phyloP scores from a whole-genome alignment of 345 rosid species.

The Sapria himalayana region DNA sequence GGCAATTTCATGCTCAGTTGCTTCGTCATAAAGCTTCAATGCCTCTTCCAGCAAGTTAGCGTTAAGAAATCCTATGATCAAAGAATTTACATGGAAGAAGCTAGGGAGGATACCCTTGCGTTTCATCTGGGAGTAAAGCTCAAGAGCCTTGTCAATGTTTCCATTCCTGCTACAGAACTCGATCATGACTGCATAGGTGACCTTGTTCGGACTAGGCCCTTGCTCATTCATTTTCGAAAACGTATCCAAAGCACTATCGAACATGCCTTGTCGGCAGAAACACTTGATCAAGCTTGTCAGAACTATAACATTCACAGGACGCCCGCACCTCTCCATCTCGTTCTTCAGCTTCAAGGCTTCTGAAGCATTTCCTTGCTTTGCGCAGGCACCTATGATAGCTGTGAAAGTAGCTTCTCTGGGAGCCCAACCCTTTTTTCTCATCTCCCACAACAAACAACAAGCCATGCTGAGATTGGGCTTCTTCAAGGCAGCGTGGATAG shows the following conservation, averaged over 20 bases:
- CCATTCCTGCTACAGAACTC: conserved; percentile 39
- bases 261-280: conserved; percentile 28
- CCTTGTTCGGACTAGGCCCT: conserved; percentile 37
- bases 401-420: conserved; percentile 28
- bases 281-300: conserved; percentile 55
- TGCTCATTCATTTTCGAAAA: conserved; percentile 30
- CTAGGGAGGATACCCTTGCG: conserved; percentile 22
- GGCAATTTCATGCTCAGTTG: conserved; percentile 27
- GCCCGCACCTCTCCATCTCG: conserved; percentile 51
- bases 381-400: conserved; percentile 29
- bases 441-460: conserved; percentile 32
- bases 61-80: conserved; percentile 36
- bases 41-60: conserved; percentile 22
- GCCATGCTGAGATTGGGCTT: conserved; percentile 21
- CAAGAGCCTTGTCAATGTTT: conserved; percentile 32
- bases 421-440: conserved; percentile 29
- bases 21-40: conserved; percentile 30
- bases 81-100: conserved; percentile 24
- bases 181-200: conserved; percentile 44
- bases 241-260: conserved; percentile 33
- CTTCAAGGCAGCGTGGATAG: conserved; percentile 27
- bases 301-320: conserved; percentile 29
- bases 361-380: conserved; percentile 31
- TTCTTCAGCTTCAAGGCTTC: conserved; percentile 57
- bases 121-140: conserved; percentile 46